phyloP scores from a whole-genome alignment of 495 filamentous ascomycete species.

The Podospora sp. region DNA sequence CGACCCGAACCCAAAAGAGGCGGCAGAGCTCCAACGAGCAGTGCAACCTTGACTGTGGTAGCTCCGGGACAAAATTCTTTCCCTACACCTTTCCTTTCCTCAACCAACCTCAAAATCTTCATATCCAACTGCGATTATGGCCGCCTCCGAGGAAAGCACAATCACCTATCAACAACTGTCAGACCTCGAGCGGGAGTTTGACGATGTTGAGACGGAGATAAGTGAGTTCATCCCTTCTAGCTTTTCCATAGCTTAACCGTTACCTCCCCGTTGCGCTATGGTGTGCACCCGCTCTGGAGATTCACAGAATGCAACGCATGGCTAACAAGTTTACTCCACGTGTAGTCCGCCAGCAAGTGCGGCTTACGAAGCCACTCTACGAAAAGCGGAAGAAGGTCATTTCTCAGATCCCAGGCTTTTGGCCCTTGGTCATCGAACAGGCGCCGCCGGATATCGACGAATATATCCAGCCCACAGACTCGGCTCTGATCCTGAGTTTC shows the following conservation, averaged over 20 bases:
- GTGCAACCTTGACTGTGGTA: background rate
- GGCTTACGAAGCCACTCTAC: slow-evolving; percentile 63
- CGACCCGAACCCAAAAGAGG: background rate
- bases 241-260: background rate
- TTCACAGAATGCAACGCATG: background rate
- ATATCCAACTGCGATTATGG: background rate
- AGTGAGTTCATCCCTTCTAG: slow-evolving; percentile 49
- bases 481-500: slow-evolving; percentile 61
- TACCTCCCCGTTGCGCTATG: background rate
- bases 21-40: background rate
- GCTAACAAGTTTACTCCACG: background rate
- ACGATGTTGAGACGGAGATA: slow-evolving; percentile 68
- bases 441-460: slow-evolving; percentile 81
- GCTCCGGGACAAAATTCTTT: background rate
- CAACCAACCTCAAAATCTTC: background rate
- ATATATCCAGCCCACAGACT: slow-evolving; percentile 78
- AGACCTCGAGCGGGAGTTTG: slow-evolving; percentile 69
- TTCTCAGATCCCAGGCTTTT: slow-evolving; percentile 77
- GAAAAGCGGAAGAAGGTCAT: slow-evolving; percentile 69
- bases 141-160: slow-evolving; percentile 43
- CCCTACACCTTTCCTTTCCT: background rate
- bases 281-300: background rate
- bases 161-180: slow-evolving; percentile 60
- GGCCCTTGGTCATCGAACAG: slow-evolving; percentile 83
- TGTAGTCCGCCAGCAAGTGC: slow-evolving; percentile 60